Evolutionary conservation across 1,284 basidiomycete species (phyloP).

Genomic region (Fomitopsis betulina): DNA sequence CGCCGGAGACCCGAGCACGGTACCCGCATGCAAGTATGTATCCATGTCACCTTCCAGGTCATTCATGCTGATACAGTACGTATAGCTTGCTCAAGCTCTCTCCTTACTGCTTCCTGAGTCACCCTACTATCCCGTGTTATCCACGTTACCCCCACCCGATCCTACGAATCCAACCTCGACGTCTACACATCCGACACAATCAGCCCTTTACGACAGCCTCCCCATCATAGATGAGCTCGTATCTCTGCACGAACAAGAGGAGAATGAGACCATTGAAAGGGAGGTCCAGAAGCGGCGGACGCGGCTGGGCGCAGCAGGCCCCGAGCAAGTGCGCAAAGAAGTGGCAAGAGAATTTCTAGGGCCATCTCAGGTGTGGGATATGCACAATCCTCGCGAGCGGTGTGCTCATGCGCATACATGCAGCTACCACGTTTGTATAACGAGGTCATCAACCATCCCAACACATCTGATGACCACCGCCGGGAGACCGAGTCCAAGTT

Average conservation of each 20-base stretch:
- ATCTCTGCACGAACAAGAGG: slow-evolving; percentile 52
- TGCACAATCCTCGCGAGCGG: background rate
- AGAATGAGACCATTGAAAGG: slow-evolving; percentile 47
- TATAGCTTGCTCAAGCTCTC: slow-evolving; percentile 66
- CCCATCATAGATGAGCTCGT: slow-evolving; percentile 68
- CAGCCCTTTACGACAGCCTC: slow-evolving; percentile 65
- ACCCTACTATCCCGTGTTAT: slow-evolving; percentile 59
- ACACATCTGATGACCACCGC: slow-evolving; percentile 69
- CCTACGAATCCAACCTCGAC: slow-evolving; percentile 67
- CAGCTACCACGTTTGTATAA: slow-evolving; percentile 70
- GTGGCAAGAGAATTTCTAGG: slow-evolving; percentile 61
- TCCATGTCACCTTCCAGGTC: background rate
- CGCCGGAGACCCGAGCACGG: slow-evolving; percentile 51
- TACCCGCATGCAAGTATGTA: slow-evolving; percentile 49
- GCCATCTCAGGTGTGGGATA: slow-evolving; percentile 48
- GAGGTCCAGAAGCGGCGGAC: slow-evolving; percentile 77
- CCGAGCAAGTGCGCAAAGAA: slow-evolving; percentile 64
- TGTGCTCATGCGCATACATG: background rate
- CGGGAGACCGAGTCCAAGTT: slow-evolving; percentile 69
- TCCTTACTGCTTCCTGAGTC: slow-evolving; percentile 76
- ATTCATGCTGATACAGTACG: background rate
- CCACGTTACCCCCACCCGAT: slow-evolving; percentile 69
- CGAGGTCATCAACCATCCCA: slow-evolving; percentile 73
- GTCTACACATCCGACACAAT: slow-evolving; percentile 53
- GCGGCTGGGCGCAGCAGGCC: slow-evolving; percentile 67